Evolutionary conservation across 208 protist genomes (phyloP).

Genomic region (Acanthamoeba culbertsoni): DNA sequence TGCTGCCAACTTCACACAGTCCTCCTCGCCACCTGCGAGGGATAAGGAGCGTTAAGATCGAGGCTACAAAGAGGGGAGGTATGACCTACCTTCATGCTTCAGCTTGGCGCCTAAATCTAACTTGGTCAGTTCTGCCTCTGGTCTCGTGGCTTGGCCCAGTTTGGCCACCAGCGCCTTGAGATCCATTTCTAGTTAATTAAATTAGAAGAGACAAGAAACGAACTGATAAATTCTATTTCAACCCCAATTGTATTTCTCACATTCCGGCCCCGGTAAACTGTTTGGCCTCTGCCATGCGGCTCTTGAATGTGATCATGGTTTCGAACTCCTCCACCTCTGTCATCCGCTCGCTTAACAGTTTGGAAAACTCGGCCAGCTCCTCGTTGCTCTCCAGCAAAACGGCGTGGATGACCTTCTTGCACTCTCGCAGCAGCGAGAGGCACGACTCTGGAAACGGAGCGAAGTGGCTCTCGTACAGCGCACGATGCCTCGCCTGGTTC

Average conservation of each 20-base stretch:
- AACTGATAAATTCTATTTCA: too few relatives aligned
- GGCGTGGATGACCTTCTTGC: conserved; percentile 6
- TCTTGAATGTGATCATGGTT: conserved; percentile 15
- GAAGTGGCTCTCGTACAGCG: background rate
- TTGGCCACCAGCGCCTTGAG: background rate
- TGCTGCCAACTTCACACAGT: background rate
- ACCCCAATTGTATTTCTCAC: background rate
- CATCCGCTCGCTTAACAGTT: background rate
- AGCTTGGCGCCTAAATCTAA: background rate
- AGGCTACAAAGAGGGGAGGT: too few relatives aligned
- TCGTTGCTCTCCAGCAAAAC: background rate
- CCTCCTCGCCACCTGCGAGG: background rate
- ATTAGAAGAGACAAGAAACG: too few relatives aligned
- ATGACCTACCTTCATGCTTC: background rate
- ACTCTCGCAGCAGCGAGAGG: background rate
- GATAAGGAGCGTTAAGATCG: background rate
- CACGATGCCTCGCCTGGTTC: background rate
- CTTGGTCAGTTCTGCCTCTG: background rate
- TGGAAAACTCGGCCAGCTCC: background rate
- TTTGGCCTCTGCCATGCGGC: background rate
- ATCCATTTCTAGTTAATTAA: background rate
- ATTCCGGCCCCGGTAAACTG: background rate
- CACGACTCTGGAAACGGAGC: conserved; percentile 1
- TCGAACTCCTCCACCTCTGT: background rate
- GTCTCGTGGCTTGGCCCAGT: background rate